phyloP scores from a whole-genome alignment of 768 basidiomycete species.

The Naganishia antarctica region DNA sequence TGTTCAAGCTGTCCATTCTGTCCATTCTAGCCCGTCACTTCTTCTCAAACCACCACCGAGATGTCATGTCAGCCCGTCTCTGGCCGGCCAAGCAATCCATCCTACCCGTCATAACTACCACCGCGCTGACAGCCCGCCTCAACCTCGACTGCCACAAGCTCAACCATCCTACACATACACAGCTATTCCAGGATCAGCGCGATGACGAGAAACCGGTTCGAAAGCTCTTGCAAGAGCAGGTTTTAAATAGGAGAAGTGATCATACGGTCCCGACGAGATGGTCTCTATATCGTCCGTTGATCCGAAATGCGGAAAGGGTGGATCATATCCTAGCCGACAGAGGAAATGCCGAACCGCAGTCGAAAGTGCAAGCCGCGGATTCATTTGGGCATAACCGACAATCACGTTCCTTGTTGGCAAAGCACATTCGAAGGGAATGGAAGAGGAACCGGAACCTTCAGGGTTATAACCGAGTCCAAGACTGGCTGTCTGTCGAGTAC shows the following conservation, averaged over 20 bases:
- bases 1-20: background rate
- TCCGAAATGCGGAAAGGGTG: background rate
- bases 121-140: background rate
- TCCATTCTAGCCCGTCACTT: too few relatives aligned
- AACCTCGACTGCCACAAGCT: constrained; percentile 18
- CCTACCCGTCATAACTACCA: background rate
- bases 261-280: constrained; percentile 8
- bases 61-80: constrained; percentile 5
- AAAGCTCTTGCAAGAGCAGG: too few relatives aligned
- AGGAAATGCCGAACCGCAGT: background rate
- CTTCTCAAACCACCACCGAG: background rate
- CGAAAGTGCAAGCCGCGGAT: background rate
- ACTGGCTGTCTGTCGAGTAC: constrained; percentile 12
- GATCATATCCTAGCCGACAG: background rate
- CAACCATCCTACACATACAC: constrained; percentile 4
- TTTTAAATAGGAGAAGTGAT: constrained; percentile 9
- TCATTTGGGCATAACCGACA: background rate
- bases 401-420: background rate
- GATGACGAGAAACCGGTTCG: background rate
- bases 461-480: constrained; percentile 7
- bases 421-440: background rate
- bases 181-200: constrained; percentile 1
- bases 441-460: background rate
- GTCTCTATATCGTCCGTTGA: constrained; percentile 6
- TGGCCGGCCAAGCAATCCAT: constrained; percentile 18